Evolutionary conservation across 768 basidiomycete genomes (phyloP), one percentile per base, ranked within the genome.

Genomic region (Glaciozyma antarctica): DNA sequence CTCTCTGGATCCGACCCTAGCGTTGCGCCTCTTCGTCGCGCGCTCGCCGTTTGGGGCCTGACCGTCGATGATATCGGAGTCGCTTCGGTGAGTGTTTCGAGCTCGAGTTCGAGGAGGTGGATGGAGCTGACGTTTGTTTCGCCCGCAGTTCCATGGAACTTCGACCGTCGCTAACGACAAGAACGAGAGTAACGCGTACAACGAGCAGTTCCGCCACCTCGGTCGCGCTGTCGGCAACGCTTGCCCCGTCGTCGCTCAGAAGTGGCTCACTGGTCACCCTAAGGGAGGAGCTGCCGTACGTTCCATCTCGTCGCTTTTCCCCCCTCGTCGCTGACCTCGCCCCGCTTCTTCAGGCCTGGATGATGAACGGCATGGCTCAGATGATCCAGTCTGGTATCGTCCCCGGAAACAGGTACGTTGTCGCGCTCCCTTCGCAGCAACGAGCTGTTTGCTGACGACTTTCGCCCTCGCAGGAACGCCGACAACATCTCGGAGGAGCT

Each of bases 181-280:
- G 80, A 99, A 99, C 76, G 95, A 99, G 81, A 90, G 90, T 2
- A 85, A 85, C 70, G 92, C 97, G 62, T 98, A 94, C 89, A 92
- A 98, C 76, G 86, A 90, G 65, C 86, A 95, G 75, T 87, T 99
- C 78, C 84, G 82, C n/a, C 83, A 84, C 51, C 86, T 97, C 69
- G 84, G 85, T 48, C 90, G 95, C 67, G 89, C 90, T 10, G 84
- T 86, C 47, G 94, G 95, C 61, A 98, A 98, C 76, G 92, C 93
- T n/a, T 86, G 94, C 55, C 95, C 95, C 7, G 85, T 95, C 74
- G 87, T 98, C 77, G 91, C 95, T 3, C 95, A 98, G 78, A 99
- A 99, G 83, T 90, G 88, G 76, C 81, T 99, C 58, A 87, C 94
- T 38, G 95, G 95, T 66, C 94, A 99, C 76, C 86, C 94, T 16